A percentile compares a stretch with the other conserved stretches of the same genome.
Evolutionary conservation across 2,329 filamentous ascomycete genomes (phyloP).

Genomic region (Colletotrichum endophyticum): DNA sequence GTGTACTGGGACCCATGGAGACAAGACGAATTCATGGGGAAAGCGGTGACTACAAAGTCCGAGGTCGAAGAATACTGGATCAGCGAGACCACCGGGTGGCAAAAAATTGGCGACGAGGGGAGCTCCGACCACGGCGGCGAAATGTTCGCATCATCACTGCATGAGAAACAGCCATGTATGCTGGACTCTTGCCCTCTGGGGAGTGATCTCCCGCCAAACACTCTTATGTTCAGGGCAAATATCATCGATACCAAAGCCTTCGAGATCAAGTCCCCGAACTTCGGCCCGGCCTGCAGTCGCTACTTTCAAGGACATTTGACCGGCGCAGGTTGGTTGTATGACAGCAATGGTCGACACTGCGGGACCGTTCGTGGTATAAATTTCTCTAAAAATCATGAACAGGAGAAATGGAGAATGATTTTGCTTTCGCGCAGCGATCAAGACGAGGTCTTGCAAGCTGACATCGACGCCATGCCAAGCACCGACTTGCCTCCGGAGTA

Average conservation of each 20-base stretch:
- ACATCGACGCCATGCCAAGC: neutral
- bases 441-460: neutral
- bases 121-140: neutral
- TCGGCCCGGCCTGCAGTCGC: neutral
- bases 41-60: neutral
- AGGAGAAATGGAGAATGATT: neutral
- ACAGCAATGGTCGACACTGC: neutral
- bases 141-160: neutral
- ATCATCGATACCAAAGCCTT: neutral
- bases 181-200: fast-evolving
- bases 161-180: fast-evolving
- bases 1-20: neutral
- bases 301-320: neutral
- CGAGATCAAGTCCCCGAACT: neutral
- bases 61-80: neutral
- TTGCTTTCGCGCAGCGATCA: neutral
- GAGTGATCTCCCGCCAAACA: neutral
- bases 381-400: neutral
- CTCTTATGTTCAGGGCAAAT: neutral
- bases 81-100: neutral
- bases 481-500: neutral
- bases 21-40: neutral
- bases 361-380: neutral
- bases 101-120: neutral
- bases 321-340: neutral